Evolutionary conservation across 176 grass and related monocot species (phyloP), one percentile per base, ranked within the genome.

Genomic region (Cocos nucifera): DNA sequence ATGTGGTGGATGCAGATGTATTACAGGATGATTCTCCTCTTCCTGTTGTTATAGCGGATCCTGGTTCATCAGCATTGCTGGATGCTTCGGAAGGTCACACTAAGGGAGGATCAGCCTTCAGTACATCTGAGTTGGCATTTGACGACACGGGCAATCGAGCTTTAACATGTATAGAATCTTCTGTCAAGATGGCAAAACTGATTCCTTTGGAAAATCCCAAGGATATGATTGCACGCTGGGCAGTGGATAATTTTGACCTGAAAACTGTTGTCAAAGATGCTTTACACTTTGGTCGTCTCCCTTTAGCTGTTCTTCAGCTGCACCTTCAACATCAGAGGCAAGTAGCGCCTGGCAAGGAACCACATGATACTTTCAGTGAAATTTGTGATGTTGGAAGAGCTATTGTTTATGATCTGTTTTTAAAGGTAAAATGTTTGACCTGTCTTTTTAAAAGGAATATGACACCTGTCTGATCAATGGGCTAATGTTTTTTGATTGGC

Each of bases 301-400:
- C 92, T 80, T 75, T 97, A 65, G 92, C 92, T 50, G 87, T 97
- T 75, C 92, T 90, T 85, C 92, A 97, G 69, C 69, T 97, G 62
- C 86, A 89, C 68, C 76, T 90, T 62, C 75, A 91, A 51, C 80
- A 73, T 64, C 78, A 78, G 62, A 77, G 70, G 80, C 68, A 91
- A 72, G 72, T 75, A 57, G 63, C 61, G 60, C 79, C 80, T 52
- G 66, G 58, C 44, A 76, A 81, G 49, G 74, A 85, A 54, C 62
- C 75, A 26, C 68, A 69, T 16, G 86, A 97, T 82, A 82, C 69
- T 29, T 97, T 97, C 71, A 87, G 67, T 73, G 84, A 97, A 90
- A 69, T 97, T 75, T 69, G 80, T 59, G 80, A 88, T 69, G 88
- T 87, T 73, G 87, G 92, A 61, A 82, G 79, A 63, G 80, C 83